A percentile compares a stretch with the other conserved stretches of the same genome.
Conservation (phyloP, 2,329 filamentous ascomycete species). For the Aspergillus viridinutans region DNA sequence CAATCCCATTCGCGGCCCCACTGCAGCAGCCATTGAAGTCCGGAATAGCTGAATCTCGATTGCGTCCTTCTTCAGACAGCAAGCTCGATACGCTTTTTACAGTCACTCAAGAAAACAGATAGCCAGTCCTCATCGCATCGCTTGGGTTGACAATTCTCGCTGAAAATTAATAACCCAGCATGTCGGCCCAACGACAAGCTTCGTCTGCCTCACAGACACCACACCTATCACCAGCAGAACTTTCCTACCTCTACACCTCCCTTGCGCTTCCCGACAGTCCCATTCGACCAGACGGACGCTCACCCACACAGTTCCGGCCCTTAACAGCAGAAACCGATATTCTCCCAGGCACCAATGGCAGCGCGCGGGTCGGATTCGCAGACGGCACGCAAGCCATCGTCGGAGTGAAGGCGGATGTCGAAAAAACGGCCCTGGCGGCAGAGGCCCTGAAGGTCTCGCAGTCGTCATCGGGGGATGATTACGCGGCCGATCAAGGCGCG, state of each 20-base stretch:
- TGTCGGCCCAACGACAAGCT: conserved; percentile 63
- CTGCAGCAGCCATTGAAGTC: neutral
- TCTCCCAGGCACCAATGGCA: conserved; percentile 84
- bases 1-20: neutral
- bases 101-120: neutral
- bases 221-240: conserved; percentile 88
- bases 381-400: conserved; percentile 96
- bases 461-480: conserved; percentile 24
- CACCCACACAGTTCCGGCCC: conserved; percentile 81
- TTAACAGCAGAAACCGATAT: conserved; percentile 87
- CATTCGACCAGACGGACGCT: conserved; percentile 82
- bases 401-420: conserved; percentile 91
- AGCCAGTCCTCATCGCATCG: neutral
- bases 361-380: conserved; percentile 86
- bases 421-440: conserved; percentile 55
- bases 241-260: conserved; percentile 88
- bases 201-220: conserved; percentile 43
- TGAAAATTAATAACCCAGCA: conserved; percentile 27
- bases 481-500: conserved; percentile 17
- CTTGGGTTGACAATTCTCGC: neutral
- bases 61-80: neutral
- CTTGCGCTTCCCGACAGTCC: conserved; percentile 70
- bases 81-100: neutral
- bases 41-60: neutral
- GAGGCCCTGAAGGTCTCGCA: conserved; percentile 37